Conservation (phyloP, 805 yeast species). For the Kodamaea restingae region DNA sequence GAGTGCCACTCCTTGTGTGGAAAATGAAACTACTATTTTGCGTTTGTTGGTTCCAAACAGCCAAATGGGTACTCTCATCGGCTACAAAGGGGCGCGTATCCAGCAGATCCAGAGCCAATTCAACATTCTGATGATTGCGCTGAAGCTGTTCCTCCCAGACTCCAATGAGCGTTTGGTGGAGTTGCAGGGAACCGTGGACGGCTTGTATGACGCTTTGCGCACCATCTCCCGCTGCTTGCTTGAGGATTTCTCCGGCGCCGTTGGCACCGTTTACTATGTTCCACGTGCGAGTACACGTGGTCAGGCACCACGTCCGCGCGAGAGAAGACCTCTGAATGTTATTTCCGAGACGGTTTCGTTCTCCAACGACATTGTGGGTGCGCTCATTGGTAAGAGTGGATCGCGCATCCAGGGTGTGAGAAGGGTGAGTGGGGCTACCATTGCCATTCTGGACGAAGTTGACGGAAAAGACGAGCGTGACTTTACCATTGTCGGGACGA, state of each 20-base stretch:
- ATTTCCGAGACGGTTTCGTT: slow-evolving; percentile 26
- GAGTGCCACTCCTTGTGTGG: slow-evolving; percentile 47
- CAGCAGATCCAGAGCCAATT: slow-evolving; percentile 68
- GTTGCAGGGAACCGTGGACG: slow-evolving; percentile 71
- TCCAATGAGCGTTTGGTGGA: slow-evolving; percentile 86
- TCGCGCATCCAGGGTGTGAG: slow-evolving; percentile 83
- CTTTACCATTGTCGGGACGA: slow-evolving; percentile 66
- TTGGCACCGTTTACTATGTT: slow-evolving; percentile 60
- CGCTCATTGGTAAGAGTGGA: slow-evolving; percentile 83
- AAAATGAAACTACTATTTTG: slow-evolving; percentile 51
- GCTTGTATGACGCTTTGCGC: slow-evolving; percentile 53
- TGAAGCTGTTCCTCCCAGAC: slow-evolving; percentile 75
- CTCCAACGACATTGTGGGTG: slow-evolving; percentile 83
- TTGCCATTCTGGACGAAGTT: slow-evolving; percentile 69
- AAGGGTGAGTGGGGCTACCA: slow-evolving; percentile 71
- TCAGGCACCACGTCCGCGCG: slow-evolving; percentile 1
- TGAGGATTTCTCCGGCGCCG: slow-evolving; percentile 67
- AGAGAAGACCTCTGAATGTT: slow-evolving; percentile 6
- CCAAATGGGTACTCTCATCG: slow-evolving; percentile 87
- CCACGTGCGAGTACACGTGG: slow-evolving; percentile 35
- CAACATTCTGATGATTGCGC: slow-evolving; percentile 78
- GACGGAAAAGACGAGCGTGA: slow-evolving; percentile 60
- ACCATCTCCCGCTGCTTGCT: slow-evolving; percentile 66
- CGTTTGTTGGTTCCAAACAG: slow-evolving; percentile 76
- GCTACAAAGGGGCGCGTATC: slow-evolving; percentile 76